These are phyloP conservation scores for Penicillium malachiteum DNA, from an alignment of 495 filamentous ascomycete species.

Conservation along the genomic window DNA sequence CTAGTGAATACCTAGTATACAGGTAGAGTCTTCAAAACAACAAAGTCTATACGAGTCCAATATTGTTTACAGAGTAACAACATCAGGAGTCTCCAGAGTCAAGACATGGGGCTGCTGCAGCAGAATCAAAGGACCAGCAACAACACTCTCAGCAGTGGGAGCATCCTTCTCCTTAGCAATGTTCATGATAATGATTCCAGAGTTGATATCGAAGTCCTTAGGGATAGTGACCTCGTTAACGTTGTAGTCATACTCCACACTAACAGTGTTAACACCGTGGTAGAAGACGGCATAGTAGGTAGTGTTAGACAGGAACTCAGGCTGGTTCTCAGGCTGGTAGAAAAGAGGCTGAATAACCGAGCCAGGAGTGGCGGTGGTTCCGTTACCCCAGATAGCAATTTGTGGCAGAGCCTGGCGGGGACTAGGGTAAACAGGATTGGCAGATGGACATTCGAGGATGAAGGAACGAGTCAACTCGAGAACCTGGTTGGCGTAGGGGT, in stretches of 20 bases:
- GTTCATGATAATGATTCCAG: slow-evolving; percentile 46
- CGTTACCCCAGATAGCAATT: slow-evolving; percentile 34
- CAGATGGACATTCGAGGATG: slow-evolving; percentile 46
- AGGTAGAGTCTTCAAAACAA: too few relatives aligned
- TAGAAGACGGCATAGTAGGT: slow-evolving; percentile 54
- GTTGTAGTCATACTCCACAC: slow-evolving; percentile 42
- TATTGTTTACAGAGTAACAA: not conserved
- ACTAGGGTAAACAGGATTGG: slow-evolving; percentile 49
- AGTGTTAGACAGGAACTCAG: slow-evolving; percentile 30
- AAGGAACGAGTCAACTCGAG: slow-evolving; percentile 50
- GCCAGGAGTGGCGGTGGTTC: slow-evolving; percentile 41
- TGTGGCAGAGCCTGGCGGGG: slow-evolving; percentile 45
- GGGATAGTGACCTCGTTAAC: slow-evolving; percentile 43
- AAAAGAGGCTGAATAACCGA: slow-evolving; percentile 42
- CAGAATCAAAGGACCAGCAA: slow-evolving; percentile 41
- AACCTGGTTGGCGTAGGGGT: slow-evolving; percentile 55
- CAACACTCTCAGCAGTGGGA: slow-evolving; percentile 44
- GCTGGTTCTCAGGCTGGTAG: slow-evolving; percentile 36
- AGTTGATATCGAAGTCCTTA: slow-evolving; percentile 40
- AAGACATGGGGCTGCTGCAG: slow-evolving; percentile 35
- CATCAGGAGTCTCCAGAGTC: slow-evolving; percentile 1
- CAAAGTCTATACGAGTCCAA: too few relatives aligned
- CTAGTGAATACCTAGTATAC: too few relatives aligned
- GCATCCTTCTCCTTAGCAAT: slow-evolving; percentile 45
- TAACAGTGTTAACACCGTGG: slow-evolving; percentile 45